phyloP scores from a whole-genome alignment of 2,329 filamentous ascomycete species.

The Epichloe baconii region DNA sequence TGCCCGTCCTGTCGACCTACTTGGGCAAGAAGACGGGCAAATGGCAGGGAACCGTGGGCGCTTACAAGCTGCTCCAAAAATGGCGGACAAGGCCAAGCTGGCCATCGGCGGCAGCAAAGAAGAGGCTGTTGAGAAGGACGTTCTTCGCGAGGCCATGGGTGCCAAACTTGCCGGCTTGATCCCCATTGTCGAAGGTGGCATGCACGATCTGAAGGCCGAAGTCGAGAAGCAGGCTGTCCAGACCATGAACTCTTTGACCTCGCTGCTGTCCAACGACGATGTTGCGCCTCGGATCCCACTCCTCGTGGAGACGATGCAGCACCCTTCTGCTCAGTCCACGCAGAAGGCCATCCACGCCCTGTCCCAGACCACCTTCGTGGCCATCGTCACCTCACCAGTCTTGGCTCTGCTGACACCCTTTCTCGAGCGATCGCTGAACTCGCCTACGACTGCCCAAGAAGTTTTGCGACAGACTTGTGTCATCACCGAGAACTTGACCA shows the following conservation, averaged over 20 bases:
- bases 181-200: slow-evolving; percentile 78
- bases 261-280: slow-evolving; percentile 90
- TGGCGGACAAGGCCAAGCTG: slow-evolving; percentile 90
- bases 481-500: slow-evolving; percentile 95
- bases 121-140: slow-evolving; percentile 74
- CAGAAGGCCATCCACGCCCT: slow-evolving; percentile 95
- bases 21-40: slow-evolving; percentile 77
- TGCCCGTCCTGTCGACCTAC: slow-evolving; percentile 65
- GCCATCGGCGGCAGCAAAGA: slow-evolving; percentile 66
- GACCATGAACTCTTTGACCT: slow-evolving; percentile 84
- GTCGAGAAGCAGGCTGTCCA: slow-evolving; percentile 79
- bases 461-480: slow-evolving; percentile 91
- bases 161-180: slow-evolving; percentile 76
- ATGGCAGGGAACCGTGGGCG: slow-evolving; percentile 92
- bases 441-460: slow-evolving; percentile 80
- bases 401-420: slow-evolving; percentile 89
- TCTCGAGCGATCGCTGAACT: slow-evolving; percentile 87
- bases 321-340: slow-evolving; percentile 75
- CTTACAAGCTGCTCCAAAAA: slow-evolving; percentile 67
- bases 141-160: slow-evolving; percentile 84
- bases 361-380: slow-evolving; percentile 97
- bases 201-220: slow-evolving; percentile 93
- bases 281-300: slow-evolving; percentile 85
- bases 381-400: slow-evolving; percentile 88
- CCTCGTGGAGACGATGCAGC: slow-evolving; percentile 87